phyloP scores from a whole-genome alignment of 2,329 filamentous ascomycete genomes.

The Pseudocercospora fuligena region DNA sequence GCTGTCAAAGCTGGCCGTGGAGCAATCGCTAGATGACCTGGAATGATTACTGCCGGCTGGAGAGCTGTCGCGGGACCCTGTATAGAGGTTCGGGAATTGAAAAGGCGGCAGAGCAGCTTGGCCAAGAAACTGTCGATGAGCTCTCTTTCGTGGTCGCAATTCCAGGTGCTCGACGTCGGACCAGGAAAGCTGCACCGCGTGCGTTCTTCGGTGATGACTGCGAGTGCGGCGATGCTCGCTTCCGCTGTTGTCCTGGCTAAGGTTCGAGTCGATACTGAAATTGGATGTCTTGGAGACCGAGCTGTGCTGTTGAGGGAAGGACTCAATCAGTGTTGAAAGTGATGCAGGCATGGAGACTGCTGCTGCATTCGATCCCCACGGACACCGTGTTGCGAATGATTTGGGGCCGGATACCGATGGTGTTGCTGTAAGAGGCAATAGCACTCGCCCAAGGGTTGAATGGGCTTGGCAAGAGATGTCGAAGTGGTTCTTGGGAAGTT shows the following conservation, averaged over 20 bases:
- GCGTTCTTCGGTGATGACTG: slow-evolving; percentile 1
- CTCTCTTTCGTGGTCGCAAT: not conserved
- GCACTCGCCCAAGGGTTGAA: not conserved
- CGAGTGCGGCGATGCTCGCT: slow-evolving; percentile 7
- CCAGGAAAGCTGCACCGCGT: slow-evolving; percentile 1
- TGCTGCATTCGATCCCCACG: slow-evolving; percentile 1
- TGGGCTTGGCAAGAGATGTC: not conserved
- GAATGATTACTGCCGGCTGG: not conserved
- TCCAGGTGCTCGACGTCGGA: not conserved
- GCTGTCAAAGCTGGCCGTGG: slow-evolving; percentile 5
- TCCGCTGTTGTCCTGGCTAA: not conserved
- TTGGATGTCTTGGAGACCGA: not conserved
- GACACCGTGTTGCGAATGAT: not conserved
- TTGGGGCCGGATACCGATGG: not conserved
- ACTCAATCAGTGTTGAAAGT: not conserved
- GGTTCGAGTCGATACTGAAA: not conserved
- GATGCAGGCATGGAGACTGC: slow-evolving; percentile 5
- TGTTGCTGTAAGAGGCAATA: not conserved
- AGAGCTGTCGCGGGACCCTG: not conserved
- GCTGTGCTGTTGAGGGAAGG: not conserved
- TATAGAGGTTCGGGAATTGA: not conserved
- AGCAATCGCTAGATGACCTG: not conserved
- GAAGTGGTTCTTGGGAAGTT: not conserved
- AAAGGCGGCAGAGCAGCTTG: not conserved
- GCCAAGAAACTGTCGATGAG: slow-evolving; percentile 4